A percentile compares a stretch with the other conserved stretches of the same genome.
Evolutionary conservation across 2,329 filamentous ascomycete species (phyloP).

Genomic region (Xylaria sp.): DNA sequence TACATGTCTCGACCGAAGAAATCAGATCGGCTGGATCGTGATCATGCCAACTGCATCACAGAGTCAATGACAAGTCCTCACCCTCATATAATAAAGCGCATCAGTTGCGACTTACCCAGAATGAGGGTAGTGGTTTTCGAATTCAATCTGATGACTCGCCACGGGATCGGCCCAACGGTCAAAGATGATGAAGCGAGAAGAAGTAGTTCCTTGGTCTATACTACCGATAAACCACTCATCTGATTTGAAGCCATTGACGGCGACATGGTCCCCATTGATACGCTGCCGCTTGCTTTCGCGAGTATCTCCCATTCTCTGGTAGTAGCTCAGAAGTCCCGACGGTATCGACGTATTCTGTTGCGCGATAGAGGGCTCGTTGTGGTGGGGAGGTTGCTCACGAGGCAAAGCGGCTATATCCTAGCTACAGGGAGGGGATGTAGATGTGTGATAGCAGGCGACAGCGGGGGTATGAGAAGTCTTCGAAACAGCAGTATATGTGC

Average conservation of each 20-base stretch:
- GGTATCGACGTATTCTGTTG: constrained; percentile 20
- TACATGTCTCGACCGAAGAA: constrained; percentile 79
- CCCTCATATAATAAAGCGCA: neutral
- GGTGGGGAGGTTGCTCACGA: constrained; percentile 34
- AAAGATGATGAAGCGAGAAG: constrained; percentile 90
- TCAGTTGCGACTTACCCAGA: constrained; percentile 71
- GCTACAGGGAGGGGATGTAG: constrained; percentile 30
- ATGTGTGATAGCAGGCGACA: constrained; percentile 28
- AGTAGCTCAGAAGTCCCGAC: constrained; percentile 34
- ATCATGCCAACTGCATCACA: constrained; percentile 79
- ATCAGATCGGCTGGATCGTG: constrained; percentile 84
- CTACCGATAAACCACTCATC: constrained; percentile 79
- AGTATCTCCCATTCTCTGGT: constrained; percentile 42
- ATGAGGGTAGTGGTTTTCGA: constrained; percentile 83
- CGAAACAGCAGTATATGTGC: constrained; percentile 11
- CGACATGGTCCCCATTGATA: constrained; percentile 27
- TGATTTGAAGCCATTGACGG: constrained; percentile 27
- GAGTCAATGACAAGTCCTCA: constrained; percentile 29
- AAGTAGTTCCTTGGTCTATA: constrained; percentile 92
- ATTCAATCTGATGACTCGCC: constrained; percentile 86
- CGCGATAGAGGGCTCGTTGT: constrained; percentile 25
- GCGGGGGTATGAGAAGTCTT: constrained; percentile 19
- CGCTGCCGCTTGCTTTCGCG: constrained; percentile 43
- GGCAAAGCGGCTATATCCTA: constrained; percentile 46
- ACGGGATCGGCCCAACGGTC: constrained; percentile 80